These are phyloP conservation scores for Tolypocladium tropicale DNA, from an alignment of 2,329 filamentous ascomycete species.

Conservation along the genomic window DNA sequence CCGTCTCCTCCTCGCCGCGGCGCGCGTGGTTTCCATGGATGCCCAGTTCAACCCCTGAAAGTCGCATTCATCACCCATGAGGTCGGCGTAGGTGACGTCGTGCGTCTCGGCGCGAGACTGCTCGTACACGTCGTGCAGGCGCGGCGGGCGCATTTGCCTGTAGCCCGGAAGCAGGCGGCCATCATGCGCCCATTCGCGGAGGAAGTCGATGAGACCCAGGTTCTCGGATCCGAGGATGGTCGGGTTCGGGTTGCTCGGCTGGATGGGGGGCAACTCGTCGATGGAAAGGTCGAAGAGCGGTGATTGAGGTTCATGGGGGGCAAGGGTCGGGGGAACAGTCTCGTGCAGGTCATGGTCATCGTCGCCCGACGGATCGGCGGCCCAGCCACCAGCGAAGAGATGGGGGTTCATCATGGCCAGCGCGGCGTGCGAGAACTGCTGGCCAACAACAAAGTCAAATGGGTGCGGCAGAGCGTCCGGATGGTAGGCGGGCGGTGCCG, in stretches of 20 bases:
- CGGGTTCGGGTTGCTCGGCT: conserved; percentile 22
- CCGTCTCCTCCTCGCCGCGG: conserved; percentile 36
- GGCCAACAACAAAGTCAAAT: background rate
- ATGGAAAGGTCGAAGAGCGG: background rate
- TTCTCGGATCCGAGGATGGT: conserved; percentile 37
- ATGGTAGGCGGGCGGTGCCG: background rate
- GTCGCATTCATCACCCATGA: conserved; percentile 46
- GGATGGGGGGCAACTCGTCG: conserved; percentile 7
- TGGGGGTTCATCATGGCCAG: background rate
- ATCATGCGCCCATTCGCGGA: conserved; percentile 36
- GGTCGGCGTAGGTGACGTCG: conserved; percentile 29
- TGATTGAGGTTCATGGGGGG: background rate
- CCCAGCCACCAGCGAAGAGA: background rate
- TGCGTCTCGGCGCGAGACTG: conserved; percentile 12
- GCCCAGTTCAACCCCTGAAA: conserved; percentile 51
- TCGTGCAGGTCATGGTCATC: background rate
- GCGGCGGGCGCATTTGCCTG: conserved; percentile 13
- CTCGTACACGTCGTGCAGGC: conserved; percentile 20
- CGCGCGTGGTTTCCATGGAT: conserved; percentile 38
- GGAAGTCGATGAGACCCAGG: conserved; percentile 36
- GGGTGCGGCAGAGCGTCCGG: background rate
- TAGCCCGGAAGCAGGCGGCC: conserved; percentile 13
- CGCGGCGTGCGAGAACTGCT: background rate
- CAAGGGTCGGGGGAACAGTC: background rate
- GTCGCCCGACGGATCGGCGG: background rate